Evolutionary conservation across 768 basidiomycete genomes (phyloP).

Genomic region (Boletellus sp.): DNA sequence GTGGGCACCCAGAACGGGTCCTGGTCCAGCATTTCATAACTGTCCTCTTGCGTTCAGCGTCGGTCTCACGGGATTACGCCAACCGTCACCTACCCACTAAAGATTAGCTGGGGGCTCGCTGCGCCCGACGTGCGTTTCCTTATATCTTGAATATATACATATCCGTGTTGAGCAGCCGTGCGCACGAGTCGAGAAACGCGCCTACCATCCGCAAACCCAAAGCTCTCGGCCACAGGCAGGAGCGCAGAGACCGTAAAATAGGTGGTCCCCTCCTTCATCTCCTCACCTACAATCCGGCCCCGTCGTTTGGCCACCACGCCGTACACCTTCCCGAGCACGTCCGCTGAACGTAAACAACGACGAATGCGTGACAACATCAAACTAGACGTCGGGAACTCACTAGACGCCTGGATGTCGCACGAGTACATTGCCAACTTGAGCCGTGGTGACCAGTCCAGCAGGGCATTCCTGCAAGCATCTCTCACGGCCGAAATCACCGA

Average conservation of each 20-base stretch:
- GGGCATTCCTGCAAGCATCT: conserved; percentile 84
- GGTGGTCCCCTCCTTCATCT: conserved; percentile 96
- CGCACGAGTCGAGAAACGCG: background rate
- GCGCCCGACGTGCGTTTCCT: conserved; percentile 95
- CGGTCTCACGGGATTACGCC: background rate
- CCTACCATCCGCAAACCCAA: conserved; percentile 95
- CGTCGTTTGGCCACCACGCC: conserved; percentile 89
- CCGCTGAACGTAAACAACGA: conserved; percentile 49
- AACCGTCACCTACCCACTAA: conserved; percentile 71
- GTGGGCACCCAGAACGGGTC: conserved; percentile 99
- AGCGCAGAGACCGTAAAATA: conserved; percentile 92
- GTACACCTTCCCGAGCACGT: conserved; percentile 96
- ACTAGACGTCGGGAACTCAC: conserved; percentile 45
- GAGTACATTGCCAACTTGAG: conserved; percentile 98
- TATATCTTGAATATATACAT: conserved; percentile 89
- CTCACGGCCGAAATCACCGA: conserved; percentile 85
- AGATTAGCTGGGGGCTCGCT: conserved; percentile 95
- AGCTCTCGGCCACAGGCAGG: conserved; percentile 94
- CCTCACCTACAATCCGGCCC: conserved; percentile 91
- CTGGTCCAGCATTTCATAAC: conserved; percentile 89
- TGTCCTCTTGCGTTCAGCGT: conserved; percentile 30
- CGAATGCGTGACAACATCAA: conserved; percentile 8
- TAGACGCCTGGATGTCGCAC: conserved; percentile 97
- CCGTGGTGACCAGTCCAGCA: conserved; percentile 97
- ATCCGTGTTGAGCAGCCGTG: conserved; percentile 6